phyloP scores from a whole-genome alignment of 352 stramenopile genomes.

The Pythium scleroteichum region DNA sequence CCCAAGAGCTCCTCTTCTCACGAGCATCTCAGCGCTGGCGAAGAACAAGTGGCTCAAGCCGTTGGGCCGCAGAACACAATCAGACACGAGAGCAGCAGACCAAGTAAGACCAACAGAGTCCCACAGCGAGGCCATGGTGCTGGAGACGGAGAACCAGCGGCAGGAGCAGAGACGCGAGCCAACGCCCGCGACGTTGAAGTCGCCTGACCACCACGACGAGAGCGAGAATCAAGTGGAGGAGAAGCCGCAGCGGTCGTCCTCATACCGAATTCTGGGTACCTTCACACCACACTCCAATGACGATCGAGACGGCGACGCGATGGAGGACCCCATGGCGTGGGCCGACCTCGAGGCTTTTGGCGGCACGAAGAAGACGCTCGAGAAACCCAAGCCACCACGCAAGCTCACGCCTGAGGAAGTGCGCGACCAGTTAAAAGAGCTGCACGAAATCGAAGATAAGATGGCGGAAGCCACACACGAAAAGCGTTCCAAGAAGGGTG shows the following conservation, averaged over 20 bases:
- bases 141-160: constrained; percentile 19
- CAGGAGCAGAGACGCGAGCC: constrained; percentile 12
- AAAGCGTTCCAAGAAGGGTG: constrained; percentile 37
- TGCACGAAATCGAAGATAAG: constrained; percentile 32
- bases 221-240: constrained; percentile 22
- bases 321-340: constrained; percentile 47
- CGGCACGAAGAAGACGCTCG: constrained; percentile 49
- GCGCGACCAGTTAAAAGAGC: constrained; percentile 29
- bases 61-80: constrained; percentile 5
- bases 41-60: not conserved
- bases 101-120: not conserved
- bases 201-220: not conserved
- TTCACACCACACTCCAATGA: constrained; percentile 9
- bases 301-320: constrained; percentile 11
- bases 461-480: constrained; percentile 20
- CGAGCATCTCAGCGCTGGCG: too few relatives aligned
- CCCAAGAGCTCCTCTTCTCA: not conserved
- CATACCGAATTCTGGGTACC: constrained; percentile 38
- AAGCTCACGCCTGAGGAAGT: constrained; percentile 39
- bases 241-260: constrained; percentile 21
- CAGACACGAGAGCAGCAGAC: constrained; percentile 1
- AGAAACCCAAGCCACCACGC: constrained; percentile 27
- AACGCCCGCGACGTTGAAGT: constrained; percentile 16
- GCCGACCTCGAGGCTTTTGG: constrained; percentile 47
- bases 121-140: constrained; percentile 14